A percentile compares a stretch with the other conserved stretches of the same genome.
These are phyloP conservation scores for Penicillium verhagenii DNA, from an alignment of 495 filamentous ascomycete genomes.

Conservation along the genomic window DNA sequence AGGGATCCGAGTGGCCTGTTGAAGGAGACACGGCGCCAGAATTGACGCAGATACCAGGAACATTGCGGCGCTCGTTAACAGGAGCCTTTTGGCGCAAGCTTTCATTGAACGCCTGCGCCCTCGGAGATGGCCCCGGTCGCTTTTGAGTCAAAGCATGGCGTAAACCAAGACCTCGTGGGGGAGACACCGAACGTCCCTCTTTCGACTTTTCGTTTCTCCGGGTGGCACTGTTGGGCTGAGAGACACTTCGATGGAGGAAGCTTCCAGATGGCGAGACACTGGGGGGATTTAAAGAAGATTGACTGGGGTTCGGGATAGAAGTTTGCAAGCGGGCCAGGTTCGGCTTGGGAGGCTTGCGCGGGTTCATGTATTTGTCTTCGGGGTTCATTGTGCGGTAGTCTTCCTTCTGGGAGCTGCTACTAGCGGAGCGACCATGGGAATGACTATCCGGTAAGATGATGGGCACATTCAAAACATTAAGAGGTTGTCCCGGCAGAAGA, in stretches of 20 bases:
- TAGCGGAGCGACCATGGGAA: conserved; percentile 35
- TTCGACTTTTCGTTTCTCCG: conserved; percentile 21
- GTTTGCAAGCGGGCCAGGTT: conserved; percentile 52
- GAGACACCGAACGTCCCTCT: conserved; percentile 42
- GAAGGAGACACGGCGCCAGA: conserved; percentile 8
- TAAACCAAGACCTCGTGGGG: conserved; percentile 36
- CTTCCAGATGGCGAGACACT: conserved; percentile 26
- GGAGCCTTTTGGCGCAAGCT: background rate
- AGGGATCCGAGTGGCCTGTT: conserved; percentile 2
- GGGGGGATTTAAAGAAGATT: conserved; percentile 26
- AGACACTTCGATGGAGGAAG: conserved; percentile 29
- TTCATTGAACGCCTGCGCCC: conserved; percentile 6
- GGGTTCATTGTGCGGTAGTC: conserved; percentile 75
- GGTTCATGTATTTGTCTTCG: conserved; percentile 69
- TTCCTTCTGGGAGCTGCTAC: conserved; percentile 35
- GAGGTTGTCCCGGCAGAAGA: conserved; percentile 77
- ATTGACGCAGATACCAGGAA: conserved; percentile 19
- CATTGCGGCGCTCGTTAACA: conserved; percentile 9
- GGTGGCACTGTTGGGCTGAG: conserved; percentile 39
- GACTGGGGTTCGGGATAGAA: conserved; percentile 51
- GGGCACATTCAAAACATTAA: conserved; percentile 81
- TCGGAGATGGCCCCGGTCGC: conserved; percentile 3
- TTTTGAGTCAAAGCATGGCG: conserved; percentile 31
- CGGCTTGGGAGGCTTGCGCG: conserved; percentile 59
- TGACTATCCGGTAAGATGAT: conserved; percentile 56